These are phyloP conservation scores for Nicotiana rustica DNA, from an alignment of 305 asterid genomes.

Conservation along the genomic window DNA sequence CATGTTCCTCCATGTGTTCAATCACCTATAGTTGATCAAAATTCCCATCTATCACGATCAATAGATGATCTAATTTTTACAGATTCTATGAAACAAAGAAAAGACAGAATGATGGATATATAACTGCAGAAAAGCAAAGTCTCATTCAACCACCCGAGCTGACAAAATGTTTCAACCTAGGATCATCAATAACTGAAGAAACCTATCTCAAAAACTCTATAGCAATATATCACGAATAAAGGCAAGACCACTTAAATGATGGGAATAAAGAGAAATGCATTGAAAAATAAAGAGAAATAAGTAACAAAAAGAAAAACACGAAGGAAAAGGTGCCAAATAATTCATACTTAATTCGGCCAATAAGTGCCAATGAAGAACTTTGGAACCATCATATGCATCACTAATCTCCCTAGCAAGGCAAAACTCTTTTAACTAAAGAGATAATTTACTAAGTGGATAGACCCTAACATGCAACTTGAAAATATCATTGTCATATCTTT, in stretches of 20 bases:
- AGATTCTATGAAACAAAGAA: slow-evolving; percentile 19
- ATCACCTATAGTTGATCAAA: slow-evolving; percentile 63
- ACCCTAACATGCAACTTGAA: background rate
- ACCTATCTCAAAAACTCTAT: background rate
- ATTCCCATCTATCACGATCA: slow-evolving; percentile 25
- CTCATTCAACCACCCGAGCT: slow-evolving; percentile 11
- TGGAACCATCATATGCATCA: background rate
- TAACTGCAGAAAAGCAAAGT: slow-evolving; percentile 5
- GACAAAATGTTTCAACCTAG: background rate
- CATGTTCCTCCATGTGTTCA: slow-evolving; percentile 94
- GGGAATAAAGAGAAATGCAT: background rate
- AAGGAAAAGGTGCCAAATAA: background rate
- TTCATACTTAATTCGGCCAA: slow-evolving; percentile 23
- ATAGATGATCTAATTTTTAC: slow-evolving; percentile 3
- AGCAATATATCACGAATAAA: background rate
- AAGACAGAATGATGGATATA: background rate
- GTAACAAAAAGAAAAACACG: background rate
- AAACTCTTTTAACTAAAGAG: slow-evolving; percentile 15
- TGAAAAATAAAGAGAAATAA: background rate
- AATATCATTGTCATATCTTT: slow-evolving; percentile 2
- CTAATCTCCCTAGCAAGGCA: background rate
- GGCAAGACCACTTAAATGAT: background rate
- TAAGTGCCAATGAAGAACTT: background rate
- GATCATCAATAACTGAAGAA: background rate
- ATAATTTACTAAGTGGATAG: background rate